A percentile compares a stretch with the other conserved stretches of the same genome.
Conservation (phyloP, 139 green algal species). For the Chlorella sp. region DNA sequence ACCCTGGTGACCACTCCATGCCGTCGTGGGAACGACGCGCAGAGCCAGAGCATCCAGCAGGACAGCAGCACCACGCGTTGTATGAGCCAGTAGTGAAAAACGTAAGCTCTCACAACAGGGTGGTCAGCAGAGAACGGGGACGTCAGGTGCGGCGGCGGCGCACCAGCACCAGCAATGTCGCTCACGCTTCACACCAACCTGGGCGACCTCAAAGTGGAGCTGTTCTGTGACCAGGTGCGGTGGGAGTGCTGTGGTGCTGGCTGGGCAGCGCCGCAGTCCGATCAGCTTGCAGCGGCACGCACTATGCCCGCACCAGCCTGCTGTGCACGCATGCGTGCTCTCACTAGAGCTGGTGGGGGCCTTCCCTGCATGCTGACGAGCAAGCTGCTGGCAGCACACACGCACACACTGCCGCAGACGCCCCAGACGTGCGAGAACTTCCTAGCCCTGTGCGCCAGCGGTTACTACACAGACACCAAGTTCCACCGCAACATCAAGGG, state of each 20-base stretch:
- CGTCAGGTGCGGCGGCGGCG: no score
- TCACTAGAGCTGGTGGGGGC: background rate
- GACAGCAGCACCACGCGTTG: no score
- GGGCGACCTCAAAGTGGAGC: constrained; percentile 93
- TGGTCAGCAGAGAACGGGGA: no score
- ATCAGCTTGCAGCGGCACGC: background rate
- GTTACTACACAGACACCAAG: constrained; percentile 84
- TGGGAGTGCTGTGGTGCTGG: background rate
- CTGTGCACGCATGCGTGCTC: background rate
- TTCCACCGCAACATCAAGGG: constrained; percentile 93
- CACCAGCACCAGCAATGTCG: no score
- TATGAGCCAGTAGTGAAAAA: no score
- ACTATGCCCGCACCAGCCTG: background rate
- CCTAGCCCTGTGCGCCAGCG: constrained; percentile 81
- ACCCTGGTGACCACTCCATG: no score
- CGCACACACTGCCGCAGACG: background rate
- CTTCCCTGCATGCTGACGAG: background rate
- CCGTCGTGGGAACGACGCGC: no score
- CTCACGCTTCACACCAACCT: constrained; percentile 96
- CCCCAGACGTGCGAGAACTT: constrained; percentile 68
- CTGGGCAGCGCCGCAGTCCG: background rate
- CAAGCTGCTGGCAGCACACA: background rate
- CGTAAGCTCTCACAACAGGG: no score
- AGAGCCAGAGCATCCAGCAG: no score
- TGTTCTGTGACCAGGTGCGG: constrained; percentile 87